Evolutionary conservation across 1,284 basidiomycete genomes (phyloP), one percentile per base, ranked within the genome.

Genomic region (Boletus smithii): DNA sequence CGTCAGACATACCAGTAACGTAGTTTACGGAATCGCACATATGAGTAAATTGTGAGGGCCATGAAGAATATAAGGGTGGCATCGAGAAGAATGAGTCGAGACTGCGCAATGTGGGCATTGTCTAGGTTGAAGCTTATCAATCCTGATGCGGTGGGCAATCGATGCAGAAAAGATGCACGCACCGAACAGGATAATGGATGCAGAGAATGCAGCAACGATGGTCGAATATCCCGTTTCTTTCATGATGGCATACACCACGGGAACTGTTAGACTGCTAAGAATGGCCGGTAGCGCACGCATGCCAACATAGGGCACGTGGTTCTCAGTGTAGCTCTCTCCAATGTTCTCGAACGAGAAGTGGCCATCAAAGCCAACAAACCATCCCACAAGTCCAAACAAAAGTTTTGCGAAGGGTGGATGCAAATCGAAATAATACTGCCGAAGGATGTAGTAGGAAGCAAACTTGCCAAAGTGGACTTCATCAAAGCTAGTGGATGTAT

Each of bases 361-460:
- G 24, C 95, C 97, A 60, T 97, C 89, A 65, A 95, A 99, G 8
- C 97, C 97, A 35, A 95, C 91, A 51, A 97, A 86, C 90, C 92
- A 98, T 53, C 93, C 97, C 22, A 90, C 88, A 31, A 95, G 78
- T 38, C 88, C 97, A 60, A 95, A 89, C 26, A 97, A 76, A 55
- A 97, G 78, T 67, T 97, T 97, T 37, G 95, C 93, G 44, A 97
- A 83, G 13, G 95, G 95, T 32, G 95, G 95, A 63, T 99, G 97
- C 4, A 99, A 97, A 68, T 99, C 97, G 74, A 99, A 99, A 73
- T 98, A 98, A 73, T 97, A 99, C 70, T 97, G 82, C 54, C 93
- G 78, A 45, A 75, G 75, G 60, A 97, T 83, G 69, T 97, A 97
- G 68, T 92, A 90, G 6, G 88, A 82, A 16, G 94, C 93, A 68